phyloP scores from a whole-genome alignment of 2,329 filamentous ascomycete genomes.

The Neonectria hederae region DNA sequence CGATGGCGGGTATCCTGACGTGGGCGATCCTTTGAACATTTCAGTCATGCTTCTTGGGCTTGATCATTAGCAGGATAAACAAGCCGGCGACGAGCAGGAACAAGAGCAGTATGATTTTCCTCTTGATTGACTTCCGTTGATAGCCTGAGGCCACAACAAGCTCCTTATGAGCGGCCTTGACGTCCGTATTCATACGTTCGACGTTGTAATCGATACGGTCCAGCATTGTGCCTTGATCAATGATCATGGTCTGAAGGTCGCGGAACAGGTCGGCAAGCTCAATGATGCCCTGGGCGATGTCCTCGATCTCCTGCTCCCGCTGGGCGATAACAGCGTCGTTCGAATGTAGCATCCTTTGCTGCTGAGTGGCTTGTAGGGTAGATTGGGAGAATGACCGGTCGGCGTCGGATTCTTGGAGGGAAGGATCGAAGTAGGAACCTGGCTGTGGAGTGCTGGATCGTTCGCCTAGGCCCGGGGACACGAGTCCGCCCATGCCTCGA shows the following conservation, averaged over 20 bases:
- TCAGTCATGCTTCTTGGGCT: constrained; percentile 69
- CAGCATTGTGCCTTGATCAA: constrained; percentile 89
- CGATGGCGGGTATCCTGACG: constrained; percentile 30
- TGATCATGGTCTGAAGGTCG: constrained; percentile 94
- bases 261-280: constrained; percentile 97
- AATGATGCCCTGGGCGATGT: constrained; percentile 98
- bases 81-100: constrained; percentile 84
- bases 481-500: constrained; percentile 72
- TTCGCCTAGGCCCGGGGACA: constrained; percentile 61
- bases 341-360: constrained; percentile 72
- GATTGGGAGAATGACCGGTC: constrained; percentile 93
- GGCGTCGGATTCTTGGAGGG: constrained; percentile 90
- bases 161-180: constrained; percentile 93
- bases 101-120: constrained; percentile 92
- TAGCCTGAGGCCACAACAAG: constrained; percentile 88
- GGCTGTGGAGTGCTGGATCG: constrained; percentile 61
- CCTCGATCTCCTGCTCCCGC: constrained; percentile 95
- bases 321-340: constrained; percentile 89
- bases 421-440: constrained; percentile 79
- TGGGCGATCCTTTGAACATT: constrained; percentile 21
- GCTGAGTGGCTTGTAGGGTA: constrained; percentile 79
- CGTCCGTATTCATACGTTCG: constrained; percentile 91
- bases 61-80: constrained; percentile 84
- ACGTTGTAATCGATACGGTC: constrained; percentile 99
- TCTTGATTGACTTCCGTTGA: constrained; percentile 86